Evolutionary conservation across 2,329 filamentous ascomycete species (phyloP).

Genomic region (Fusarium piperis): DNA sequence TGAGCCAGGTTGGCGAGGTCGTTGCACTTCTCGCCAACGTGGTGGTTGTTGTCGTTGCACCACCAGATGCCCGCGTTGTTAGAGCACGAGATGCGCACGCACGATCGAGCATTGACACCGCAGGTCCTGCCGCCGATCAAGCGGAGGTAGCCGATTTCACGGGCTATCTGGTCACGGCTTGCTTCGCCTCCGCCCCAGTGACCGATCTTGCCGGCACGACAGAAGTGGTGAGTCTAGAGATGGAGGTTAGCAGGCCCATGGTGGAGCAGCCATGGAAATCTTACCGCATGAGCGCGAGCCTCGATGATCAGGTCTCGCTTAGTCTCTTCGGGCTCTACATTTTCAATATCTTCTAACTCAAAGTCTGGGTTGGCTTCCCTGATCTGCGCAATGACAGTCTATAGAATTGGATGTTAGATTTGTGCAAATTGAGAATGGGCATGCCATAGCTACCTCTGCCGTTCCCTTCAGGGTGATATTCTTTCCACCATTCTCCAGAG

Average conservation of each 20-base stretch:
- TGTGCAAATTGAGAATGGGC: background rate
- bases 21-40: background rate
- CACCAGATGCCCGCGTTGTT: background rate
- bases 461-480: slow-evolving; percentile 3
- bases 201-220: background rate
- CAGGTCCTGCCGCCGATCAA: slow-evolving; percentile 2
- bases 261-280: background rate
- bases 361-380: background rate
- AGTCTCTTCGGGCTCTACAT: background rate
- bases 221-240: background rate
- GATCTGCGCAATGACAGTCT: slow-evolving; percentile 1
- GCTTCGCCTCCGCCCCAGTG: background rate
- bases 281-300: background rate
- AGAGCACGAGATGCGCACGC: slow-evolving; percentile 4
- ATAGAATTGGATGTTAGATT: background rate
- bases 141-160: slow-evolving; percentile 1
- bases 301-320: background rate
- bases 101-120: slow-evolving; percentile 3
- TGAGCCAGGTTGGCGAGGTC: slow-evolving; percentile 1
- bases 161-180: background rate
- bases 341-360: background rate
- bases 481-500: background rate
- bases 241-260: background rate
- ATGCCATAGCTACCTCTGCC: background rate
- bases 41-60: slow-evolving; percentile 4